phyloP scores from a whole-genome alignment of 306 rosid species.

The Sphenostylis stenocarpa region DNA sequence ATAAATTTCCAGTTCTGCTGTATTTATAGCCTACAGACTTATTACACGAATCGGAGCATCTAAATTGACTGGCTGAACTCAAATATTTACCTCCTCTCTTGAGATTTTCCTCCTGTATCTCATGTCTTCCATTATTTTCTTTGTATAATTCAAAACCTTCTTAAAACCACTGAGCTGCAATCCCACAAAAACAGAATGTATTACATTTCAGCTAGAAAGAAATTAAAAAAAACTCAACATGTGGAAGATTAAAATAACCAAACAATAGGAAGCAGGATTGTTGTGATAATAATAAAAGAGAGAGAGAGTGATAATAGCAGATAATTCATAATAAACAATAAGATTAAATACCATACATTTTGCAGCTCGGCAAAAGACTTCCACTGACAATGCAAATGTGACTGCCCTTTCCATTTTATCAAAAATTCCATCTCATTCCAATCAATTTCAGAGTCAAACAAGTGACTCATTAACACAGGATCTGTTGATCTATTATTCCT shows the following conservation, averaged over 20 bases:
- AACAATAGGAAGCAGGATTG: background rate
- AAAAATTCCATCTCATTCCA: constrained; percentile 86
- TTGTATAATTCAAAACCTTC: constrained; percentile 91
- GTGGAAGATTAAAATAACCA: constrained; percentile 19
- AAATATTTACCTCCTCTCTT: constrained; percentile 88
- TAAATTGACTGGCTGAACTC: constrained; percentile 5
- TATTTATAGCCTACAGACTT: background rate
- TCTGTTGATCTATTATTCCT: constrained; percentile 72
- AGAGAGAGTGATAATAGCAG: constrained; percentile 5
- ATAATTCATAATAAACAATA: constrained; percentile 28
- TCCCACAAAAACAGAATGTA: constrained; percentile 36
- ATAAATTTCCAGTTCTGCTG: constrained; percentile 1
- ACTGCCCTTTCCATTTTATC: constrained; percentile 99
- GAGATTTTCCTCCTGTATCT: constrained; percentile 74
- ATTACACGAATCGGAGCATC: constrained; percentile 20
- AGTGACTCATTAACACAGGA: constrained; percentile 74
- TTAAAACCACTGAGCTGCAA: constrained; percentile 98
- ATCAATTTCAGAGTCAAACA: constrained; percentile 82
- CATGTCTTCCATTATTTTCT: constrained; percentile 85
- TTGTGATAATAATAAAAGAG: background rate
- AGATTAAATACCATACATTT: constrained; percentile 57
- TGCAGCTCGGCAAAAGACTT: constrained; percentile 92
- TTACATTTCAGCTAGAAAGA: constrained; percentile 30
- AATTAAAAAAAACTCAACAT: constrained; percentile 8
- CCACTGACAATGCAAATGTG: constrained; percentile 99